Base-by-base conservation (phyloP, 2,329 filamentous ascomycete genomes). In the Aspergillus alliaceus region DNA sequence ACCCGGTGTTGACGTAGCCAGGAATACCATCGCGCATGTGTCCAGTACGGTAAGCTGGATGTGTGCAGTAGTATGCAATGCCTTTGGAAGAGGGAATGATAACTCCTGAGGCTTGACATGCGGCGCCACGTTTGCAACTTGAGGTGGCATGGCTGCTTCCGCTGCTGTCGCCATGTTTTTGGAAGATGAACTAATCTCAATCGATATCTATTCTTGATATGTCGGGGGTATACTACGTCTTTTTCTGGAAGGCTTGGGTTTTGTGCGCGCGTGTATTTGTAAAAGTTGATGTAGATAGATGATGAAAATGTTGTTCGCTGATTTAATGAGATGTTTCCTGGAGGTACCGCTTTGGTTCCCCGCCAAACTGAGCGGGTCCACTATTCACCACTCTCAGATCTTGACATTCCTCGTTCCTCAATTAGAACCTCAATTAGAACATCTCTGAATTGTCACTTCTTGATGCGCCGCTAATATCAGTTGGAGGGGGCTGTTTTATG, bases 21-120 rank as follows among this genome's bases (percentile, higher is more conserved):
- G 73, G 69, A 86, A 86, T 11, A 86, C 75, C 42, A 85, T 77
- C 11, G 81, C 69, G 48, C 80, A 83, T 25, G 79, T 81, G 6
- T 76, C 72, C 56, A 83, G 74, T 59, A 82, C 72, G 9, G 81
- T 85, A 51, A 87, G 75, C 64, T 86, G 84, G 47, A 86, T 70
- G 69, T 87, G 81, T 50, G 86, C 79, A 29, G 79, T 82, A n/a
- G 82, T 82, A 61, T 83, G 79, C 3, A 82, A 79, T 40, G 82
- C 80, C 56, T 76, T 80, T 5, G 84, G 85, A 4, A 87, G 72
- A 3, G 83, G 79, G 54, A 88, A 81, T 2, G 83, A 81, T 47
- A 87, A 73, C 65, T 86, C 79, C 49, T 82, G 69, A 1, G 82
- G 80, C 55, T 78, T 74, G 55, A 72, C 51, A 25, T 66, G 66